These are phyloP conservation scores for Bromus sterilis DNA, from an alignment of 176 grass and related monocot species.

Conservation along the genomic window DNA sequence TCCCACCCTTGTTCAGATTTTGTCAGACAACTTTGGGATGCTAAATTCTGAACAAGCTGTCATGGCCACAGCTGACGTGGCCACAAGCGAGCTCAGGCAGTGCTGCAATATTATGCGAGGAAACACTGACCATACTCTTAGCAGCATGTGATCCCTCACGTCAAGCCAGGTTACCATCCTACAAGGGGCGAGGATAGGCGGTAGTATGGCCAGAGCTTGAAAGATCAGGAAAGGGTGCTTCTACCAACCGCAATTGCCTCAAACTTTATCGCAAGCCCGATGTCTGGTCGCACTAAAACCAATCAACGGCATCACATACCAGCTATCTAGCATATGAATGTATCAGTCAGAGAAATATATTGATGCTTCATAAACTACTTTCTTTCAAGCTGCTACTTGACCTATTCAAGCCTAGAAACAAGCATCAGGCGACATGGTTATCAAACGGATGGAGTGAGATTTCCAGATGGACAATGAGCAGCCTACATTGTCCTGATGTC, in stretches of 20 bases:
- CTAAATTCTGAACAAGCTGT: background rate
- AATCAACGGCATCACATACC: background rate
- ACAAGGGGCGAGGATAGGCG: background rate
- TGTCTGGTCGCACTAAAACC: background rate
- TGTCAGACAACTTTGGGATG: background rate
- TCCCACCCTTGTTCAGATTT: background rate
- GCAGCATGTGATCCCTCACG: background rate
- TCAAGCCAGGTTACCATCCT: background rate
- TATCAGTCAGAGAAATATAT: background rate
- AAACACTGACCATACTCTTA: background rate
- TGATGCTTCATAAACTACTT: background rate
- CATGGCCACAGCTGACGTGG: background rate
- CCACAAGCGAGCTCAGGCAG: background rate
- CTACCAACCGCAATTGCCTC: background rate
- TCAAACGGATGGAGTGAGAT: too few relatives aligned
- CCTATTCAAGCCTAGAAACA: background rate
- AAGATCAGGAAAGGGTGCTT: background rate
- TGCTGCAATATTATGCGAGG: background rate
- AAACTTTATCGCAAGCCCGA: background rate
- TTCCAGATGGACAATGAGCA: too few relatives aligned
- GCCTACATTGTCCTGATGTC: background rate
- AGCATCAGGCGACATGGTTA: background rate
- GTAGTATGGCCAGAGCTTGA: background rate
- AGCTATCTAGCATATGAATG: background rate
- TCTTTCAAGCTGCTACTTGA: background rate